Percentiles rank a stretch among this genome's conserved stretches.
phyloP scores from a whole-genome alignment of 2,329 filamentous ascomycete genomes.

The Trichoderma brevicompactum region DNA sequence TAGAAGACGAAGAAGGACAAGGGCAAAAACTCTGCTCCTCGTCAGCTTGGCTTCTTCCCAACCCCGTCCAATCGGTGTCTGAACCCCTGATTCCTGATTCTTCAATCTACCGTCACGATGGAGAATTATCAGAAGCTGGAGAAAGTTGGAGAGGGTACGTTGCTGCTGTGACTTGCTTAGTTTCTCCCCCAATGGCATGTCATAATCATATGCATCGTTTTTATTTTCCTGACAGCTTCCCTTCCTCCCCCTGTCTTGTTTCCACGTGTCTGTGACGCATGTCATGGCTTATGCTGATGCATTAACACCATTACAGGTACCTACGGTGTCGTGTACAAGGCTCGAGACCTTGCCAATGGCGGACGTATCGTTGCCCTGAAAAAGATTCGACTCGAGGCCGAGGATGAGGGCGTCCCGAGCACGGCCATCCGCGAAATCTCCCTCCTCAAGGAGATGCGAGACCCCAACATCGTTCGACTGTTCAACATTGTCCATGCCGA shows the following conservation, averaged over 20 bases:
- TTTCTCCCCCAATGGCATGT: background rate
- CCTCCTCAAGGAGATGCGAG: slow-evolving; percentile 90
- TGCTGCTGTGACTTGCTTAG: slow-evolving; percentile 9
- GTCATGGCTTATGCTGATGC: slow-evolving; percentile 3
- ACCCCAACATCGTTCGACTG: slow-evolving; percentile 85
- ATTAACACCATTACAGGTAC: slow-evolving; percentile 63
- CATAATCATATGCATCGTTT: background rate
- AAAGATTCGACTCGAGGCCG: slow-evolving; percentile 93
- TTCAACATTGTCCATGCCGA: slow-evolving; percentile 94
- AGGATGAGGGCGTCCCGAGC: slow-evolving; percentile 91
- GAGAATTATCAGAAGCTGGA: slow-evolving; percentile 97
- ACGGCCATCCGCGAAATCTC: slow-evolving; percentile 95
- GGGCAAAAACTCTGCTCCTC: background rate
- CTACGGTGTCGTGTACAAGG: slow-evolving; percentile 95
- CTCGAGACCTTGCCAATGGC: slow-evolving; percentile 78
- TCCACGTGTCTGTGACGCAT: background rate
- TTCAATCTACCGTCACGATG: slow-evolving; percentile 57
- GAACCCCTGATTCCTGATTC: background rate
- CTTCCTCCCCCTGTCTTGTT: slow-evolving; percentile 2
- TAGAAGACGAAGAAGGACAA: slow-evolving; percentile 4
- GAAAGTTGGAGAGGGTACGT: slow-evolving; percentile 91
- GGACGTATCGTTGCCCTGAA: slow-evolving; percentile 90
- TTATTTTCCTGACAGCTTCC: background rate
- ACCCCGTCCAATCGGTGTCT: background rate
- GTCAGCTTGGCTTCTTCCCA: background rate